These are phyloP conservation scores for Eutypa lata DNA, from an alignment of 2,329 filamentous ascomycete genomes.

Conservation along the genomic window DNA sequence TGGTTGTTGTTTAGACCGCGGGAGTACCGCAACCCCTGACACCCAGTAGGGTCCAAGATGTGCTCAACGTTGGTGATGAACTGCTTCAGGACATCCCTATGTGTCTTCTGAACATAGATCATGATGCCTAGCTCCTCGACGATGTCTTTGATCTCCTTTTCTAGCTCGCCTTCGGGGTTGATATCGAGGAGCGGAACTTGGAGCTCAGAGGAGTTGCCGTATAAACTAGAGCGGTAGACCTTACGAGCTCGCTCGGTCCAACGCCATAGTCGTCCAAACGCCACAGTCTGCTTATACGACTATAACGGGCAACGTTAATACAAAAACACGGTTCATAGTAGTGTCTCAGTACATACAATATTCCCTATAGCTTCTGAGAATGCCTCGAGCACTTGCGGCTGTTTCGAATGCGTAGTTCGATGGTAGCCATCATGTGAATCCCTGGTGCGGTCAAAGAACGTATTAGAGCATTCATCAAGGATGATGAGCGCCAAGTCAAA, in stretches of 20 bases:
- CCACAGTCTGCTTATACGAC: constrained; percentile 36
- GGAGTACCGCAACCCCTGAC: too few relatives aligned
- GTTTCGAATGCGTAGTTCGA: too few relatives aligned
- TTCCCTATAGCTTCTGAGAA: constrained; percentile 40
- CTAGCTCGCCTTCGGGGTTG: constrained; percentile 38
- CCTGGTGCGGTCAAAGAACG: constrained; percentile 38
- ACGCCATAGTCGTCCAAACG: constrained; percentile 35
- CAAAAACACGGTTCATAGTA: neutral
- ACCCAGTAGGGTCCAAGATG: too few relatives aligned
- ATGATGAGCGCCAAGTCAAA: constrained; percentile 28
- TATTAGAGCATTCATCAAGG: constrained; percentile 37
- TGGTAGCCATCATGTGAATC: constrained; percentile 18
- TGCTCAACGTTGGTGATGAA: too few relatives aligned
- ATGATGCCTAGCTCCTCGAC: constrained; percentile 47
- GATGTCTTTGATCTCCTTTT: constrained; percentile 44
- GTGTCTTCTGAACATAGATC: constrained; percentile 34
- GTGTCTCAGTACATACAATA: constrained; percentile 28
- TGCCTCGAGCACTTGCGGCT: constrained; percentile 38
- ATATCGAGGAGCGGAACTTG: constrained; percentile 37
- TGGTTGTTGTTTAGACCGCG: too few relatives aligned
- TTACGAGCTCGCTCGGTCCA: constrained; percentile 26
- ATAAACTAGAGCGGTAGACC: constrained; percentile 16
- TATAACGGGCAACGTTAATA: constrained; percentile 9
- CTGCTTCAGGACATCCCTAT: constrained; percentile 27
- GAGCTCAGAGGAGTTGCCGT: constrained; percentile 16